Percentiles rank a stretch among this genome's conserved stretches.
Conservation (phyloP, 306 rosid species). For the Sophora flavescens region DNA sequence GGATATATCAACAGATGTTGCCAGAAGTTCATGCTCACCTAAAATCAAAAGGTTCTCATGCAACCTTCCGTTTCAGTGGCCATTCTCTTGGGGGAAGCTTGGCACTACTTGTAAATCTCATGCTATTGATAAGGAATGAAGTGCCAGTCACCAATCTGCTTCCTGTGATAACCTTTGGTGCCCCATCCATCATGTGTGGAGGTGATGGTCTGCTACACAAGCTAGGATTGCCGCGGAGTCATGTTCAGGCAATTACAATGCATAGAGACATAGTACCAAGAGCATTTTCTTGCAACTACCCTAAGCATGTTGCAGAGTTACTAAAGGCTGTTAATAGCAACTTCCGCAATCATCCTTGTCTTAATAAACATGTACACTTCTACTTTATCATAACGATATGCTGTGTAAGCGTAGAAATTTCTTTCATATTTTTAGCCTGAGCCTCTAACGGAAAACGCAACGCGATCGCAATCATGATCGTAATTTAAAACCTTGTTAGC, state of each 20-base stretch:
- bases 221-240: slow-evolving; percentile 69
- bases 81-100: slow-evolving; percentile 92
- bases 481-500: too few relatives aligned
- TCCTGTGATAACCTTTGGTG: slow-evolving; percentile 79
- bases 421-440: not conserved
- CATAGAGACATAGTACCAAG: slow-evolving; percentile 87
- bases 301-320: slow-evolving; percentile 66
- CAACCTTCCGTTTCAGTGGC: slow-evolving; percentile 75
- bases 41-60: slow-evolving; percentile 55
- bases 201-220: slow-evolving; percentile 68
- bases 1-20: slow-evolving; percentile 74
- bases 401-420: not conserved
- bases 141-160: slow-evolving; percentile 71
- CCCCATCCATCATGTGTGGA: slow-evolving; percentile 85
- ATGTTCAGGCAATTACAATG: slow-evolving; percentile 72
- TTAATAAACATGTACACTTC: slow-evolving; percentile 64
- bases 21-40: slow-evolving; percentile 72
- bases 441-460: too few relatives aligned
- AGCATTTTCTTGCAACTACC: slow-evolving; percentile 81
- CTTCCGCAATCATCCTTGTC: slow-evolving; percentile 77
- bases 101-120: slow-evolving; percentile 74
- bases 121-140: slow-evolving; percentile 69
- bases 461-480: too few relatives aligned
- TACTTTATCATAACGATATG: not conserved
- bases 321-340: slow-evolving; percentile 74